Percentiles rank a stretch among this genome's conserved stretches.
phyloP scores from a whole-genome alignment of 805 yeast species.

The Ogataea haglerorum region DNA sequence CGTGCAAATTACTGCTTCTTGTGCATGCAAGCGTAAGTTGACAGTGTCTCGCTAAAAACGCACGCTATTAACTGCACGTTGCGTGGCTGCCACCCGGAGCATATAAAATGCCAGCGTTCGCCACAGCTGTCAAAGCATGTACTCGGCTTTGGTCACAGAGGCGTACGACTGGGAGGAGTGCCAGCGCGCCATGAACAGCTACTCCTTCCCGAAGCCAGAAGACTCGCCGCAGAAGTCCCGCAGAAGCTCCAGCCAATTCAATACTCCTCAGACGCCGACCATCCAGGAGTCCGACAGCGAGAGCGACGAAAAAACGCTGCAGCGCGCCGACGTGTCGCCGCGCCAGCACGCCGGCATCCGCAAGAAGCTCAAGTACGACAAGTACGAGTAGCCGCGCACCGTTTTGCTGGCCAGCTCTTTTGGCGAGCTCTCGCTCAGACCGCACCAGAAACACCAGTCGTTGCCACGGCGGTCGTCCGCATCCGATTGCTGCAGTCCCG shows the following conservation, averaged over 20 bases:
- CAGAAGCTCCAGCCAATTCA: constrained; percentile 7
- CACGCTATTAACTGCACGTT: not conserved
- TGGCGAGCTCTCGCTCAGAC: constrained; percentile 5
- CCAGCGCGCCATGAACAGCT: constrained; percentile 4
- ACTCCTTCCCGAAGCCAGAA: constrained; percentile 13
- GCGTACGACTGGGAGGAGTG: constrained; percentile 16
- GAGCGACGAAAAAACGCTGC: not conserved
- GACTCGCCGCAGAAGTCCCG: not conserved
- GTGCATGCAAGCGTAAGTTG: not conserved
- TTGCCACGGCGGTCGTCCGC: not conserved
- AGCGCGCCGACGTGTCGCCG: not conserved
- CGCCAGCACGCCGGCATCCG: not conserved
- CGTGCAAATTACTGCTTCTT: no score
- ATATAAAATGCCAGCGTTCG: not conserved
- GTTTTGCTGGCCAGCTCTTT: constrained; percentile 2
- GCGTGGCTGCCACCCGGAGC: not conserved
- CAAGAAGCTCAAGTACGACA: constrained; percentile 10
- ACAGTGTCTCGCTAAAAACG: not conserved
- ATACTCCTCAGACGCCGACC: constrained; percentile 12
- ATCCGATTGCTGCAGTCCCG: not conserved
- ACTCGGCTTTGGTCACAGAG: constrained; percentile 1
- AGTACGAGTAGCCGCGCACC: constrained; percentile 9
- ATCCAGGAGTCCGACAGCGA: constrained; percentile 12
- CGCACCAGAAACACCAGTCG: constrained; percentile 8
- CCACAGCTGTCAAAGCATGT: constrained; percentile 1